Conservation (phyloP, 2,329 filamentous ascomycete species). For the Albifimbria verrucaria region DNA sequence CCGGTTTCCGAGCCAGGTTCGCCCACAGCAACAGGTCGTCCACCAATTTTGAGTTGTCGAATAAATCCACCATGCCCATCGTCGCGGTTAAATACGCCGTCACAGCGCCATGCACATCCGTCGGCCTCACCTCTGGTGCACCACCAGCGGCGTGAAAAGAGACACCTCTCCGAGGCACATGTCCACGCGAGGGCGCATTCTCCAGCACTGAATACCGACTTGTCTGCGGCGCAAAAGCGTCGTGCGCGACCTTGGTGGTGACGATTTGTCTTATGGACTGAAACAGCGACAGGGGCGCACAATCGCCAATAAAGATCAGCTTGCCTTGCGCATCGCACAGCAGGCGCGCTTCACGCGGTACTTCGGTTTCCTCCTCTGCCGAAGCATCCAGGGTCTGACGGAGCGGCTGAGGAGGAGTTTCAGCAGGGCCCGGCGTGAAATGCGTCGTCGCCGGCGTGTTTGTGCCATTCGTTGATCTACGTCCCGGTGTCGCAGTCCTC, state of each 20-base stretch:
- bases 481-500: background rate
- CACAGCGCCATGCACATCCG: constrained; percentile 26
- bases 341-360: constrained; percentile 50
- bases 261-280: constrained; percentile 52
- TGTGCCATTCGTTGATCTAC: background rate
- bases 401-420: background rate
- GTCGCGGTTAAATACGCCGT: constrained; percentile 37
- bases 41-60: constrained; percentile 36
- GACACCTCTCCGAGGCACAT: background rate
- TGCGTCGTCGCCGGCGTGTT: background rate
- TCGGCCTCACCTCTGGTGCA: constrained; percentile 23
- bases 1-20: constrained; percentile 24
- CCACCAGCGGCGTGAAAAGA: constrained; percentile 4
- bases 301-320: constrained; percentile 54
- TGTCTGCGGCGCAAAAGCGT: constrained; percentile 49
- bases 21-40: constrained; percentile 42
- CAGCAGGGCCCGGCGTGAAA: background rate
- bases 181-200: constrained; percentile 29
- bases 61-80: constrained; percentile 45
- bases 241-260: constrained; percentile 42
- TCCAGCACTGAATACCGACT: constrained; percentile 48
- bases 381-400: constrained; percentile 7
- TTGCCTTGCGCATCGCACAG: constrained; percentile 51
- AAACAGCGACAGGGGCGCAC: constrained; percentile 53
- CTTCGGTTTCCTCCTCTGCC: constrained; percentile 51